A percentile compares a stretch with the other conserved stretches of the same genome.
Conservation (phyloP, 306 rosid species). For the Castanea sativa region DNA sequence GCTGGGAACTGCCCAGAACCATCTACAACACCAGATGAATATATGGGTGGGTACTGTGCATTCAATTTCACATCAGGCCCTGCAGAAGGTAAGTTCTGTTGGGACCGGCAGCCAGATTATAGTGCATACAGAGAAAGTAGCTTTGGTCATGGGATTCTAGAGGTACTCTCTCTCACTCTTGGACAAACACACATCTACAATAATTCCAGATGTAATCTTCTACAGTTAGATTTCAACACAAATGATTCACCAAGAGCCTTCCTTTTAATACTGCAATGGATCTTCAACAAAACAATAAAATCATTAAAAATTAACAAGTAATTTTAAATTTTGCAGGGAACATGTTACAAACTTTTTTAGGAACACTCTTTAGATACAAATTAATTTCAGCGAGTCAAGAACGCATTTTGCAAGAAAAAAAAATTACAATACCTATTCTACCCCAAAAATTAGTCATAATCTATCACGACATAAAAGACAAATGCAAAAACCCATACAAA, state of each 20-base stretch:
- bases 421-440: not conserved
- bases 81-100: conserved; percentile 82
- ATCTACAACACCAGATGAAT: conserved; percentile 45
- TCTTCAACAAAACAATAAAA: not conserved
- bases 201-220: not conserved
- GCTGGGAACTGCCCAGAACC: conserved; percentile 90
- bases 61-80: conserved; percentile 87
- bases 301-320: not conserved
- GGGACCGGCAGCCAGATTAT: conserved; percentile 84
- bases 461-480: not conserved
- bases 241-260: not conserved
- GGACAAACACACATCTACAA: not conserved
- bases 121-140: conserved; percentile 94
- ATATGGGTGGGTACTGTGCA: conserved; percentile 68
- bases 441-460: not conserved
- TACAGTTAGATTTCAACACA: not conserved
- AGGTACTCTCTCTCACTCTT: conserved; percentile 47
- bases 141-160: conserved; percentile 94
- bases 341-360: not conserved
- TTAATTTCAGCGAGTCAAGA: not conserved
- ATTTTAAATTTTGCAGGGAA: not conserved
- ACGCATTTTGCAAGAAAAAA: not conserved
- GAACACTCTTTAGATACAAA: not conserved
- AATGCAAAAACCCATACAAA: not conserved
- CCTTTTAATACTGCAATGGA: not conserved